A percentile compares a stretch with the other conserved stretches of the same genome.
Evolutionary conservation across 1,284 basidiomycete species (phyloP).

Genomic region (Singerocomus rubriflavus): DNA sequence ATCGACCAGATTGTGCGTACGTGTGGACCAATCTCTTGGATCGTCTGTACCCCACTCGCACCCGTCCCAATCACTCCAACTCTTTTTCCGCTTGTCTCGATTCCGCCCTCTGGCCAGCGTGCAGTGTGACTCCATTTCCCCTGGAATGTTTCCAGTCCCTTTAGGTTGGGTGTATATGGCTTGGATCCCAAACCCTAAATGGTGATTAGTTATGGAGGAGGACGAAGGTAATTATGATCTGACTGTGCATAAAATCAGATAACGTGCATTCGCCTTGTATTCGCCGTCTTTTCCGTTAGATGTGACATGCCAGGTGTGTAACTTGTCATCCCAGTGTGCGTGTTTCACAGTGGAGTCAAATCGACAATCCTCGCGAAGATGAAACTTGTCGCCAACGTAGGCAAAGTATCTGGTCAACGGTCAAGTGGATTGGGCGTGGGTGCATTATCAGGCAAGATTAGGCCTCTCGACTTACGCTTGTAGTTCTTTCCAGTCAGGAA

Average conservation of each 20-base stretch:
- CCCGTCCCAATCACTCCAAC: constrained; percentile 22
- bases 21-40: constrained; percentile 14
- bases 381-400: constrained; percentile 11
- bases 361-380: constrained; percentile 17
- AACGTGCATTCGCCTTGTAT: constrained; percentile 10
- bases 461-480: constrained; percentile 1
- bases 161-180: constrained; percentile 12
- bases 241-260: constrained; percentile 20
- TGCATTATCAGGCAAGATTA: neutral
- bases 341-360: constrained; percentile 12
- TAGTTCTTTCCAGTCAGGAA: constrained; percentile 13
- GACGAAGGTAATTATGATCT: neutral
- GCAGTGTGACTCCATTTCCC: constrained; percentile 12
- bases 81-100: constrained; percentile 14
- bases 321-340: constrained; percentile 16
- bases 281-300: constrained; percentile 12
- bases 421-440: neutral
- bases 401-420: constrained; percentile 12
- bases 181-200: constrained; percentile 14
- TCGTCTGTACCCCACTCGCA: constrained; percentile 18
- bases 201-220: neutral
- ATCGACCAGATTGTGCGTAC: constrained; percentile 1
- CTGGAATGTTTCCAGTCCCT: constrained; percentile 14
- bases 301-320: constrained; percentile 14
- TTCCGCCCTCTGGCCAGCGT: constrained; percentile 18